Base-by-base conservation (phyloP, 352 stramenopile genomes). In the Pythium phragmiticola region DNA sequence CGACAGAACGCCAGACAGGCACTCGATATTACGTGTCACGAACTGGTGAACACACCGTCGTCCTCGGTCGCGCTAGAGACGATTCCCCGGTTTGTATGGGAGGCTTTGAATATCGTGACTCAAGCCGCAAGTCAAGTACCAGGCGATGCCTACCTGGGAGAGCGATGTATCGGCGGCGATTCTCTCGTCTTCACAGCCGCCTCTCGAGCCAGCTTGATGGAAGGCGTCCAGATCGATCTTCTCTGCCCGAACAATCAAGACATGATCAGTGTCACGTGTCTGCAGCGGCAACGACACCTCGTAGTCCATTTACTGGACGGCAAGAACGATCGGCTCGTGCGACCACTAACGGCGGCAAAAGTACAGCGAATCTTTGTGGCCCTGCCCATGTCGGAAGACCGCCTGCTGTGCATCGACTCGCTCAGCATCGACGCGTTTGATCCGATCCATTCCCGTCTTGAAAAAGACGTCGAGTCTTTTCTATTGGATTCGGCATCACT, bases 361-460 rank as follows among this genome's bases (percentile, higher is more conserved):
- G 63, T 53, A 1, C 64, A 76, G 11, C 72, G 81, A 9, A 65
- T 84, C 4, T 79, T 78, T 48, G 11, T 82, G 4, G 68, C 68
- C 0, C 14, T 78, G 0, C 73, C 77, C 0, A 80, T 94, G 67
- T 70, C 76, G 6, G 78, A 88, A 36, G 68, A 85, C 19, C 74
- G 73, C 13, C 52, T 94, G 2, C 30, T 92, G 11, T 87, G 79
- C 59, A 70, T 70, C 8, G 81, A 92, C 48, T 92, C 79, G 51
- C 69, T 91, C 30, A 75, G 75, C 0, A 3, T 49, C 6, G 72
- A 87, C n/a, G 69, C 78, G 0, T 78, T 92, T 63, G 63, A 85
- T 16, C 48, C 50, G 3, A 61, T 76, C 13, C 57, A 73, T 8
- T 37, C 57, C 13, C 54, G 49, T n/a, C 57, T 93, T 1, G 84